Evolutionary conservation across 139 green algal genomes (phyloP).

Genomic region (Chlorella vulgaris): DNA sequence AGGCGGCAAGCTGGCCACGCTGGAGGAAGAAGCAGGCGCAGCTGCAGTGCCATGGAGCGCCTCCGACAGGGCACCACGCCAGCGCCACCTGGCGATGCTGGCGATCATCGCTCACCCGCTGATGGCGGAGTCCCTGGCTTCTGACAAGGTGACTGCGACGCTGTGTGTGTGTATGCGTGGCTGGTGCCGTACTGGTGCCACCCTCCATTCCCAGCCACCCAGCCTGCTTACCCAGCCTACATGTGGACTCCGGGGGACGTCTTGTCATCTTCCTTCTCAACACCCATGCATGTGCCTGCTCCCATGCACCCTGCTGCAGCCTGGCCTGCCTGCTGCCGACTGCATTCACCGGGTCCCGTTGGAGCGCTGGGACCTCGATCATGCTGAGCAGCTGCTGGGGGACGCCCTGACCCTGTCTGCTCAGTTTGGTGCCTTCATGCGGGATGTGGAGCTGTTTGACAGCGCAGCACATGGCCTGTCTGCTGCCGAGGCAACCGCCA

Average conservation of each 20-base stretch:
- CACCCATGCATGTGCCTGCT: background rate
- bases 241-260: too few species aligned
- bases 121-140: background rate
- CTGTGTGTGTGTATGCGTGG: too few species aligned
- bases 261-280: background rate
- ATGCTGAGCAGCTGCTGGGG: conserved; percentile 4
- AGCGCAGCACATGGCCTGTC: conserved; percentile 55
- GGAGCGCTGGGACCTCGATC: conserved; percentile 58
- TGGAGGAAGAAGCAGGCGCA: background rate
- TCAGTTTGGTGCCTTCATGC: conserved; percentile 59
- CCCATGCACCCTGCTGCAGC: background rate
- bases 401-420: conserved; percentile 35
- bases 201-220: too few species aligned
- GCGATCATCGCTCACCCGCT: conserved; percentile 3
- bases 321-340: conserved; percentile 23
- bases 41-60: background rate
- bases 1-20: too few species aligned
- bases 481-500: conserved; percentile 55
- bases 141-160: too few species aligned
- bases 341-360: conserved; percentile 46
- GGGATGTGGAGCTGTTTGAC: conserved; percentile 67
- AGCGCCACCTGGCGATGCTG: conserved; percentile 14
- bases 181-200: too few species aligned
- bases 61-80: background rate
- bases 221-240: too few species aligned